Conservation (phyloP, 2,329 filamentous ascomycete genomes). For the Colletotrichum gigasporum region DNA sequence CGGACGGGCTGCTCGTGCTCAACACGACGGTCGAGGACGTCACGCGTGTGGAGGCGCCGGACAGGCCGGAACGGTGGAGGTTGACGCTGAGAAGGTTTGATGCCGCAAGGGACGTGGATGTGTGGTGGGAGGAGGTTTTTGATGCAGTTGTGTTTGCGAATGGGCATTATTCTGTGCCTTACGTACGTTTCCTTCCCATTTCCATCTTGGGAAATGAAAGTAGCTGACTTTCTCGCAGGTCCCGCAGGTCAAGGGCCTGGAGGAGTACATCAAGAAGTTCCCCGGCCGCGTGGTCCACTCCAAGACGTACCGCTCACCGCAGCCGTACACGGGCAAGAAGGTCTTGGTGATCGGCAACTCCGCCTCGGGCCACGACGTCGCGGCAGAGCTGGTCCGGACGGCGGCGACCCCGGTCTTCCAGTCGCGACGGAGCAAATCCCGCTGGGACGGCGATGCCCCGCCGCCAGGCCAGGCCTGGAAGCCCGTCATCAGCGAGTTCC, state of each 20-base stretch:
- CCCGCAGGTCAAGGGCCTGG: slow-evolving; percentile 55
- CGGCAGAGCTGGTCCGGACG: slow-evolving; percentile 45
- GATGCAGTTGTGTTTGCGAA: slow-evolving; percentile 55
- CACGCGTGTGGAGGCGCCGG: slow-evolving; percentile 38
- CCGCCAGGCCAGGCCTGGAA: slow-evolving; percentile 62
- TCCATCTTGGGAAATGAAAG: background rate
- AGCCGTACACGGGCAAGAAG: slow-evolving; percentile 42
- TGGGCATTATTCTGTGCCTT: slow-evolving; percentile 54
- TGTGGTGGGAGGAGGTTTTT: slow-evolving; percentile 64
- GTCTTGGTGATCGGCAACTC: slow-evolving; percentile 55
- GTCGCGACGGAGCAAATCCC: slow-evolving; percentile 57
- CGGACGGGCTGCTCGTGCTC: slow-evolving; percentile 55
- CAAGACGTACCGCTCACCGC: slow-evolving; percentile 53
- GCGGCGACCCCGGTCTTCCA: slow-evolving; percentile 58
- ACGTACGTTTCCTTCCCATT: slow-evolving; percentile 44
- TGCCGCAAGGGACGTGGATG: slow-evolving; percentile 50
- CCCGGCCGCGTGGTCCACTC: slow-evolving; percentile 54
- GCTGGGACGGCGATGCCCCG: slow-evolving; percentile 60
- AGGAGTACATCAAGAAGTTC: slow-evolving; percentile 47
- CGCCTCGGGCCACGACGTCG: slow-evolving; percentile 53
- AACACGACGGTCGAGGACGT: slow-evolving; percentile 64
- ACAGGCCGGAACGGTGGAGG: slow-evolving; percentile 48
- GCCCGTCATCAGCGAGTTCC: slow-evolving; percentile 57
- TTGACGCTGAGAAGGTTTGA: slow-evolving; percentile 59
- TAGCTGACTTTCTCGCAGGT: slow-evolving; percentile 43